Evolutionary conservation across 2,329 filamentous ascomycete species (phyloP), one percentile per base, ranked within the genome.

Genomic region (Bipolaris bicolor): DNA sequence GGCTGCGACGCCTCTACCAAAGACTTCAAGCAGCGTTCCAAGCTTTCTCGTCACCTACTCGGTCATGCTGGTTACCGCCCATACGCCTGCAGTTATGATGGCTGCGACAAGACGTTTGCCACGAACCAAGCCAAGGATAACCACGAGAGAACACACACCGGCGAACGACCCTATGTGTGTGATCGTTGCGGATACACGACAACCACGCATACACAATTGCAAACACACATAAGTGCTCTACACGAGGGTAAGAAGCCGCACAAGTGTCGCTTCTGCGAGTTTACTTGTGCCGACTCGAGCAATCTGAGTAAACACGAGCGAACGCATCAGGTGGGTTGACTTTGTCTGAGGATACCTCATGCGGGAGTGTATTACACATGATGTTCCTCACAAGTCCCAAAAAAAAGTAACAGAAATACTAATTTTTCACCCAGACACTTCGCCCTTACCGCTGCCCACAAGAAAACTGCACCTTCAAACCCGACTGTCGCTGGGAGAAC

Each of bases 111-210:
- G 60, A 76, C 70, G 0, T 77, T 77, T 52, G 75, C 72, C 5
- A 77, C 75, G 3, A 76, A 76, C 41, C 75, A 77, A 63, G 74
- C 74, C n/a, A 73, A 76, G 49, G 73, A 77, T 39, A 77, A 77
- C 39, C 75, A 77, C 43, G 70, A 76, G 55, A 67, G 74, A 7
- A 77, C 75, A 2, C 75, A 77, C 46, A 76, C 73, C 0, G 74
- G 74, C 15, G 69, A 73, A 34, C 64, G 73, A 11, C 75, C 75
- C 2, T 77, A 76, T 31, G 65, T 69, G 7, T 77, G 75, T 48
- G 67, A 74, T 33, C 65, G 69, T 16, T 77, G 75, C 49, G 70
- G 67, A 2, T 76, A 76, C 46, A 75, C 69, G 1, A 76, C 75
- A 1, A 76, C 75, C 0, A 77, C 75, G n/a, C 73, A 75, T 34